Conservation (phyloP, 202 grass and related monocot species). For the Tripidium arundinaceum region DNA sequence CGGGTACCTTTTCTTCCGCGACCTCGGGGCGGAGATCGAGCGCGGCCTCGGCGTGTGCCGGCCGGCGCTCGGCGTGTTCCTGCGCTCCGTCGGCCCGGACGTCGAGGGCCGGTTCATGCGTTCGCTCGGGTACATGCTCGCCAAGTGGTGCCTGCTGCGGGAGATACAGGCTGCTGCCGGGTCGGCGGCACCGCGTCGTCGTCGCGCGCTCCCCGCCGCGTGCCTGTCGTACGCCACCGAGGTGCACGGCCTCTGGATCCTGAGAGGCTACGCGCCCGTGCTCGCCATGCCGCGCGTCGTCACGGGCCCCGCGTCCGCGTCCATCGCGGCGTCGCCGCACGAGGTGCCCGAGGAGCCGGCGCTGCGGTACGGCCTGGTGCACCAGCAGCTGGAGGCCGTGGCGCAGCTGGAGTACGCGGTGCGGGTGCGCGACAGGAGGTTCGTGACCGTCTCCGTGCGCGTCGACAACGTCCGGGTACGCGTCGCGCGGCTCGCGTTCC, state of each 20-base stretch:
- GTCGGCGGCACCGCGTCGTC: background rate
- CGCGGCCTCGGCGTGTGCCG: constrained; percentile 30
- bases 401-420: constrained; percentile 63
- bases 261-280: constrained; percentile 66
- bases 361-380: constrained; percentile 64
- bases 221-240: constrained; percentile 52
- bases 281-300: constrained; percentile 50
- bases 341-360: constrained; percentile 57
- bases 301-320: background rate
- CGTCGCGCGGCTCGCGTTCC: constrained; percentile 62
- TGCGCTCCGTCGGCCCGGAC: constrained; percentile 57
- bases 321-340: constrained; percentile 8
- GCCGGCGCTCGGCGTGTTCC: constrained; percentile 41
- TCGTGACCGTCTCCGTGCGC: constrained; percentile 48
- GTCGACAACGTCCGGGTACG: constrained; percentile 72
- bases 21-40: constrained; percentile 39
- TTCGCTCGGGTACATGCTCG: constrained; percentile 88
- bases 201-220: constrained; percentile 2
- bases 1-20: constrained; percentile 73
- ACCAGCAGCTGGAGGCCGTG: constrained; percentile 75
- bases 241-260: constrained; percentile 54
- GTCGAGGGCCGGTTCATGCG: constrained; percentile 62
- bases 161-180: constrained; percentile 38
- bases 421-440: constrained; percentile 32
- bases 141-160: constrained; percentile 79